These are phyloP conservation scores for Smallanthus sonchifolius DNA, from an alignment of 129 eudicot genomes.

Conservation along the genomic window DNA sequence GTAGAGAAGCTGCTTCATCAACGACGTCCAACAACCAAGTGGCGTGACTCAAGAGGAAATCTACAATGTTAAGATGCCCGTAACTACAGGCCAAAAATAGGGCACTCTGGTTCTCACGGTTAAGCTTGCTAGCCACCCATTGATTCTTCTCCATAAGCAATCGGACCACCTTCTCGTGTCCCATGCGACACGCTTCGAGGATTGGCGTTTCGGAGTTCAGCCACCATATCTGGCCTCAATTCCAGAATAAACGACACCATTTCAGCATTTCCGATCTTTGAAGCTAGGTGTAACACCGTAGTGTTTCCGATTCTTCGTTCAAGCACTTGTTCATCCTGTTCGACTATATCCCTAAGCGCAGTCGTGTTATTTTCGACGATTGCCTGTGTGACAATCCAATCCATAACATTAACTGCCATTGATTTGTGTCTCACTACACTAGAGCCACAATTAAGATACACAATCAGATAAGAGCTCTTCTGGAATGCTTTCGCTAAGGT, in stretches of 20 bases:
- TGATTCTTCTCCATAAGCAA: slow-evolving; percentile 10
- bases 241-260: slow-evolving; percentile 16
- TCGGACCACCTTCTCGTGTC: slow-evolving; percentile 10
- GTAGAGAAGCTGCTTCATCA: slow-evolving; percentile 14
- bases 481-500: background rate
- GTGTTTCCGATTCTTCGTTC: slow-evolving; percentile 20
- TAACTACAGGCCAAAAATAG: slow-evolving; percentile 28
- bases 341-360: background rate
- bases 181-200: slow-evolving; percentile 26
- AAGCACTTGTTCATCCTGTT: slow-evolving; percentile 16
- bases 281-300: slow-evolving; percentile 22
- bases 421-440: background rate
- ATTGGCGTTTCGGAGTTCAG: slow-evolving; percentile 17
- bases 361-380: slow-evolving; percentile 1
- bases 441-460: background rate
- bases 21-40: slow-evolving; percentile 12
- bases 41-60: slow-evolving; percentile 2
- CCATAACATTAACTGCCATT: slow-evolving; percentile 15
- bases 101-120: slow-evolving; percentile 17
- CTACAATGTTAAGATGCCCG: slow-evolving; percentile 22
- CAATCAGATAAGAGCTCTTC: background rate
- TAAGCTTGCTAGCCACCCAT: slow-evolving; percentile 21
- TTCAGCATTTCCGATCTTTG: slow-evolving; percentile 10
- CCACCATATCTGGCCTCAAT: slow-evolving; percentile 21
- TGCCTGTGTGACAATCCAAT: slow-evolving; percentile 13